Percentiles rank a stretch among this genome's conserved stretches.
phyloP scores from a whole-genome alignment of 768 basidiomycete species.

The Mycena rebaudengoi region DNA sequence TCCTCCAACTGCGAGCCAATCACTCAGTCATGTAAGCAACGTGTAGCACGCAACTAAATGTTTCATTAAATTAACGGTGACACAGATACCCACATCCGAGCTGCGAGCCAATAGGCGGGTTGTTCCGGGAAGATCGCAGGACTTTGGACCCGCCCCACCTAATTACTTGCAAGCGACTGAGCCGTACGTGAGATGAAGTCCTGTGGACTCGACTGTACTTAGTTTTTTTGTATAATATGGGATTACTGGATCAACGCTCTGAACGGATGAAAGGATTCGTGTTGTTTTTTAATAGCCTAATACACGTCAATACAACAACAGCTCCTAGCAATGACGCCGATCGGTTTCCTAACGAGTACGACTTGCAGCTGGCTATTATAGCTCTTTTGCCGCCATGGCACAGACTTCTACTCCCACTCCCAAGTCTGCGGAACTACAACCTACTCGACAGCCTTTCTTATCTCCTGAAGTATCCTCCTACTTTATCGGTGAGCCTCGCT shows the following conservation, averaged over 20 bases:
- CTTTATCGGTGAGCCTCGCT: constrained; percentile 44
- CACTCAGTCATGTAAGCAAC: constrained; percentile 15
- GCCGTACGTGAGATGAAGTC: constrained; percentile 2
- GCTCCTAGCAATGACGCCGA: too few species aligned
- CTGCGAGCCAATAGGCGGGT: constrained; percentile 26
- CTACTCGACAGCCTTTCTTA: constrained; percentile 20
- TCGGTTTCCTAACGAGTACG: not conserved
- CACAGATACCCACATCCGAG: constrained; percentile 17
- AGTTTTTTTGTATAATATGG: too few species aligned
- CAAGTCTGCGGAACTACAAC: constrained; percentile 15
- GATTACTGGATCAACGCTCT: too few species aligned
- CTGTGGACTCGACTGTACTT: not conserved
- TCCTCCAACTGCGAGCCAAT: constrained; percentile 25
- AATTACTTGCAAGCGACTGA: constrained; percentile 31
- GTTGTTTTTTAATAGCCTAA: too few species aligned
- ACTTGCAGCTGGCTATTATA: not conserved
- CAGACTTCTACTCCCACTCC: constrained; percentile 12
- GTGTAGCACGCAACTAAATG: not conserved
- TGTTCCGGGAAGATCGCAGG: constrained; percentile 29
- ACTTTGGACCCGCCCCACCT: constrained; percentile 30
- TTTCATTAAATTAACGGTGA: not conserved
- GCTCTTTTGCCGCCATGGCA: constrained; percentile 11
- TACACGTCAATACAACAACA: too few species aligned
- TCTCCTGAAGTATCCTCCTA: constrained; percentile 49
- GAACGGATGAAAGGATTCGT: too few species aligned